Evolutionary conservation across 2,329 filamentous ascomycete species (phyloP), one percentile per base, ranked within the genome.

Genomic region (Exserohilum turcica): DNA sequence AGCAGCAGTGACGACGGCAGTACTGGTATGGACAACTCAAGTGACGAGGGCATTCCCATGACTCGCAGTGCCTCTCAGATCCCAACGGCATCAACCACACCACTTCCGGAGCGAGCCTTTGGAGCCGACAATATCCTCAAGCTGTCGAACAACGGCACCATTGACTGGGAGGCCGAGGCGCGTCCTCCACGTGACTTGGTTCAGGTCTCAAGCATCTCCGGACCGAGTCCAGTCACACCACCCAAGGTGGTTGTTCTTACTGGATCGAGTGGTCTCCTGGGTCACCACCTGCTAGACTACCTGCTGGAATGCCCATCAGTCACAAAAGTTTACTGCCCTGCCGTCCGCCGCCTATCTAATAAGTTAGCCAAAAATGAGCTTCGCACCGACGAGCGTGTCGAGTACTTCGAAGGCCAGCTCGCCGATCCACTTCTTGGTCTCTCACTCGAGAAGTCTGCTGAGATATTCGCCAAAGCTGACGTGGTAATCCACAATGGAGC

Each of bases 401-500:
- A 10, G 7, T 44, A 44, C 15, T 28, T 44, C 33, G 16, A 24
- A 8, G 52, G 52, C 2, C 31, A 43, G n/a, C 42, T 55, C 7
- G 24, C 21, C 12, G 5, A 1, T 2, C 16, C 42, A 4, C n/a
- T 12, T 32, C 13, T 50, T 4, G 43, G 47, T n/a, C 42, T 55
- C 3, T 15, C 29, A 6, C 13, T 19, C 5, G 19, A 16, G 2
- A 29, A 33, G 2, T 13, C 19, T 12, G 16, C 3, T 1, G 7
- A 7, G 1, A 18, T 56, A 3, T 42, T 40, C n/a, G 3, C 4
- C 3, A 12, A 35, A 8, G 2, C 31, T 5, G 53, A 52, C 24
- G 39, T 15, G 6, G 38, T 65, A 33, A 57, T 63, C 27, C 60
- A 65, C 46, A 56, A 53, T 27, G 56, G 47, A 7, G 51, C 57